A percentile compares a stretch with the other conserved stretches of the same genome.
Evolutionary conservation across 352 stramenopile species (phyloP).

Genomic region (Elongisporangium undulatum): DNA sequence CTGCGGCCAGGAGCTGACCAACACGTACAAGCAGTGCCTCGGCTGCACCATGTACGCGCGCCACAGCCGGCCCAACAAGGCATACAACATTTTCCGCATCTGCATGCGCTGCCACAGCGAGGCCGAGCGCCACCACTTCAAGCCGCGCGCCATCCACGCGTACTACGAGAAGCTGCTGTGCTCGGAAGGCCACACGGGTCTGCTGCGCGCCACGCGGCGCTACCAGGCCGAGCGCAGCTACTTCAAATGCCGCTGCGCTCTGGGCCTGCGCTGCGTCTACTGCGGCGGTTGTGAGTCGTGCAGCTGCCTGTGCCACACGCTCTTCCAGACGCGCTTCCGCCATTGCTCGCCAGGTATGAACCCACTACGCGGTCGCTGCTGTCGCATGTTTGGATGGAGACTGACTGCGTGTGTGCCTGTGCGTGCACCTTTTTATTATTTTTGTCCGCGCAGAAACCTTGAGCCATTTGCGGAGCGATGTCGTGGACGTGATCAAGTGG

Average conservation of each 20-base stretch:
- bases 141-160: slow-evolving; percentile 45
- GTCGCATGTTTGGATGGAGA: neutral
- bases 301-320: slow-evolving; percentile 77
- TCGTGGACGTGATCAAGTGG: slow-evolving; percentile 39
- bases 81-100: slow-evolving; percentile 61
- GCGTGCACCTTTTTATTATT: neutral
- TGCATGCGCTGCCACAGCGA: slow-evolving; percentile 71
- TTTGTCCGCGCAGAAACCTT: slow-evolving; percentile 16
- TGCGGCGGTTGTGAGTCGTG: slow-evolving; percentile 81
- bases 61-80: slow-evolving; percentile 51
- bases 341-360: slow-evolving; percentile 63
- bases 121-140: slow-evolving; percentile 71
- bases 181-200: slow-evolving; percentile 69
- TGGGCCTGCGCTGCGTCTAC: slow-evolving; percentile 51
- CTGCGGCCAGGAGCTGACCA: slow-evolving; percentile 71
- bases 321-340: slow-evolving; percentile 85
- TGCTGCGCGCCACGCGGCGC: slow-evolving; percentile 50
- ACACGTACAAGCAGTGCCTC: slow-evolving; percentile 84
- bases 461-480: slow-evolving; percentile 28
- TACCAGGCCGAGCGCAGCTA: slow-evolving; percentile 65
- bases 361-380: neutral
- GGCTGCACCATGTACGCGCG: slow-evolving; percentile 68
- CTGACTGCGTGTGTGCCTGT: neutral
- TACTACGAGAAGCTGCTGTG: slow-evolving; percentile 69
- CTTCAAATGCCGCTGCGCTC: slow-evolving; percentile 68